Conservation (phyloP, 768 basidiomycete genomes). For the Holtermanniella nyarrowii region DNA sequence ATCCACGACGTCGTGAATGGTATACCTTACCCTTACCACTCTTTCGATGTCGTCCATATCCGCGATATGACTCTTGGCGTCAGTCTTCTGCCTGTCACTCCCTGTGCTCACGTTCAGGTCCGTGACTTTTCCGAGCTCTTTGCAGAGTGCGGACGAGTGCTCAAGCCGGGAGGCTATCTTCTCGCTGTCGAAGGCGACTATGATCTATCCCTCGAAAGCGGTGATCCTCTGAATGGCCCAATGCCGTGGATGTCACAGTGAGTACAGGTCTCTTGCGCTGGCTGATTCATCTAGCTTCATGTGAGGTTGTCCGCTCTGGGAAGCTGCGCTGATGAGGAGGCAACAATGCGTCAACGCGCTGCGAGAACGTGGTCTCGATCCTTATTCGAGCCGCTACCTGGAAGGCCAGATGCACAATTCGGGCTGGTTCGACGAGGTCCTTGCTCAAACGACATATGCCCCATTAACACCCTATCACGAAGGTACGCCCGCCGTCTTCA, state of each 20-base stretch:
- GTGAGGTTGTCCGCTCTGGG: too few relatives aligned
- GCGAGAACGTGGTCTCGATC: neutral
- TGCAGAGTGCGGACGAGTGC: neutral
- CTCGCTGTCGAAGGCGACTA: neutral
- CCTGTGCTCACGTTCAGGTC: neutral
- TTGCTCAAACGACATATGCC: neutral
- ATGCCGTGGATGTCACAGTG: neutral
- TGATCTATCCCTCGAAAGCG: neutral
- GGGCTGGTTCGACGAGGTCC: neutral
- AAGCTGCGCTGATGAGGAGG: too few relatives aligned
- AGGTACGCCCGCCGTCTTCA: neutral
- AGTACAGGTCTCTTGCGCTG: neutral
- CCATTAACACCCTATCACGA: neutral
- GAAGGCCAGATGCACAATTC: neutral
- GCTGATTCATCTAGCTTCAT: neutral
- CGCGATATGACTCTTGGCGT: neutral
- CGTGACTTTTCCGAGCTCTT: neutral
- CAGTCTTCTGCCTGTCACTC: neutral
- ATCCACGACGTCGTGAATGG: neutral
- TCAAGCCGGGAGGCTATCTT: neutral
- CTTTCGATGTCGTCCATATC: neutral
- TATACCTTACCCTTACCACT: neutral
- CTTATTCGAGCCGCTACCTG: neutral
- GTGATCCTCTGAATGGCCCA: neutral
- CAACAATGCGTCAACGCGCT: neutral